Evolutionary conservation across 2,329 filamentous ascomycete genomes (phyloP).

Genomic region (Pleomassaria siparia): DNA sequence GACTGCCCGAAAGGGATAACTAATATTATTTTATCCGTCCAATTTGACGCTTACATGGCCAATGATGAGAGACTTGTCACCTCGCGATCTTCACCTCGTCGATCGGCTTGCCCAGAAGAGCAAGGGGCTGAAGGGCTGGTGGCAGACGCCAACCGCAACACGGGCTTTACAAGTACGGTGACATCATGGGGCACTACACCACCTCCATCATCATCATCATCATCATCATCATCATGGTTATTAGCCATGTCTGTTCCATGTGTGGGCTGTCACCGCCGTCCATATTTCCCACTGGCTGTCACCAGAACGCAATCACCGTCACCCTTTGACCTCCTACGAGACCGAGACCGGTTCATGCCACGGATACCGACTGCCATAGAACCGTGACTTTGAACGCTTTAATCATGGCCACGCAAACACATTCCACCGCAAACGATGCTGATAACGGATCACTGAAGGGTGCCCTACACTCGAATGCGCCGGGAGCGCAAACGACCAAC

Average conservation of each 20-base stretch:
- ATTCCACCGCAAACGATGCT: slow-evolving; percentile 23
- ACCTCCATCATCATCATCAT: slow-evolving; percentile 24
- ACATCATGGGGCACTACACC: slow-evolving; percentile 27
- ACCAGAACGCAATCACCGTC: neutral
- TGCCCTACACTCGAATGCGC: slow-evolving; percentile 8
- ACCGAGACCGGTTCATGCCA: neutral
- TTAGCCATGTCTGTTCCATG: slow-evolving; percentile 22
- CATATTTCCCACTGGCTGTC: neutral
- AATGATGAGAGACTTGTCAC: slow-evolving; percentile 9
- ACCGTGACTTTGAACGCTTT: slow-evolving; percentile 8
- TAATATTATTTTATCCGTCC: neutral
- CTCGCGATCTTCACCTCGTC: slow-evolving; percentile 14
- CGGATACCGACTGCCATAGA: slow-evolving; percentile 3
- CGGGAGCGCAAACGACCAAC: slow-evolving; percentile 1
- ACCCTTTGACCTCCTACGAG: neutral
- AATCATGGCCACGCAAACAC: slow-evolving; percentile 32
- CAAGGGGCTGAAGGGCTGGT: slow-evolving; percentile 6
- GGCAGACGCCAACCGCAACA: slow-evolving; percentile 16
- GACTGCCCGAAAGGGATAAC: neutral
- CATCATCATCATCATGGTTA: slow-evolving; percentile 27
- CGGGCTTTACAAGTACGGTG: slow-evolving; percentile 16
- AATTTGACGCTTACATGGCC: neutral
- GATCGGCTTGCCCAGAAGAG: slow-evolving; percentile 10
- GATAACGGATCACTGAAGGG: slow-evolving; percentile 22
- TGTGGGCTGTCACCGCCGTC: slow-evolving; percentile 7